Conservation (phyloP, 2,329 filamentous ascomycete species). For the Fusarium sp. region DNA sequence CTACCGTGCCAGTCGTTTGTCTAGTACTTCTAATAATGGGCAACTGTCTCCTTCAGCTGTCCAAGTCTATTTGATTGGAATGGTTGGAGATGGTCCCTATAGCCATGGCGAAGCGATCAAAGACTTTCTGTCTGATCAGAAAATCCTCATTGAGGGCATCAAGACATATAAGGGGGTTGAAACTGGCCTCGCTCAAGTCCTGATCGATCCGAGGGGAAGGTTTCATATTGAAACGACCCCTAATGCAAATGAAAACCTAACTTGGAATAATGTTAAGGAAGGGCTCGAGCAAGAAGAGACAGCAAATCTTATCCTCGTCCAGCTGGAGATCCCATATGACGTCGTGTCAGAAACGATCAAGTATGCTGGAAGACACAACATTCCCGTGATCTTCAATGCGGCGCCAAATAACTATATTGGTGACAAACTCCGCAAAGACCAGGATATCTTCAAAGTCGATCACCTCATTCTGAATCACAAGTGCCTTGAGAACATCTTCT, state of each 20-base stretch:
- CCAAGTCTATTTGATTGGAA: neutral
- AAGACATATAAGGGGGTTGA: too few species aligned
- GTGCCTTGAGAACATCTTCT: neutral
- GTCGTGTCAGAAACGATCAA: neutral
- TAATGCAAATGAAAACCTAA: neutral
- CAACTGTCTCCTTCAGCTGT: neutral
- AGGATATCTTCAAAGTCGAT: neutral
- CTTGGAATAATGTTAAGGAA: neutral
- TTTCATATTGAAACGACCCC: neutral
- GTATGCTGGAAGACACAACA: neutral
- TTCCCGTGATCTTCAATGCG: neutral
- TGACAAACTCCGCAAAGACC: neutral
- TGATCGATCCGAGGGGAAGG: neutral
- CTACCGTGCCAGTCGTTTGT: neutral
- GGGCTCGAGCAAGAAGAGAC: neutral
- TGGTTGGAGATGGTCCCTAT: neutral
- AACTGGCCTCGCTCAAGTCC: neutral
- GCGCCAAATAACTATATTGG: neutral
- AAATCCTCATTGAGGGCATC: too few species aligned
- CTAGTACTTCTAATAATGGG: too few species aligned
- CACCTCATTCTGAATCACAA: neutral
- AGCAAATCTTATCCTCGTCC: neutral
- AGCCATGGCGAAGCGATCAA: neutral
- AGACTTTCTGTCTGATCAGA: neutral
- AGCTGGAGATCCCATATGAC: neutral